Evolutionary conservation across 2,329 filamentous ascomycete species (phyloP).

Genomic region (Colletotrichum graminicola): DNA sequence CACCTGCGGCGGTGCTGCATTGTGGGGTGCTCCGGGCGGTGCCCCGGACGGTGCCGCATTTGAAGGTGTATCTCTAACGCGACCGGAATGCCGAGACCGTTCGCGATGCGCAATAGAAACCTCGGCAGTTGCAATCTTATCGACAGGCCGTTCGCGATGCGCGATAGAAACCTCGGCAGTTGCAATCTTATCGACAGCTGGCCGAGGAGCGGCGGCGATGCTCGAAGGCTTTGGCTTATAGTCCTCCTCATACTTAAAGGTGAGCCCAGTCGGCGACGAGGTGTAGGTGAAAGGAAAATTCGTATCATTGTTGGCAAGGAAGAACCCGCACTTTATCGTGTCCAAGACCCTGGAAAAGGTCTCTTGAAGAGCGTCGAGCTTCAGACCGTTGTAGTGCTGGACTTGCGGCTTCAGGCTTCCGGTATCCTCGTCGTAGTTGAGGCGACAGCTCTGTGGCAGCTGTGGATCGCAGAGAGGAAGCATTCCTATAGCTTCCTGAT

Average conservation of each 20-base stretch:
- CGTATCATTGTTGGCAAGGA: constrained; percentile 56
- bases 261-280: constrained; percentile 32
- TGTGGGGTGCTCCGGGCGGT: neutral
- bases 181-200: neutral
- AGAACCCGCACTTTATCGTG: constrained; percentile 62
- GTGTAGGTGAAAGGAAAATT: constrained; percentile 35
- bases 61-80: neutral
- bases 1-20: constrained; percentile 5
- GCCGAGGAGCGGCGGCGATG: neutral
- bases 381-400: constrained; percentile 48
- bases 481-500: constrained; percentile 60
- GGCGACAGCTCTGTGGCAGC: constrained; percentile 56
- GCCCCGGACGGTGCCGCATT: neutral
- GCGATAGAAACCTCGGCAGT: neutral
- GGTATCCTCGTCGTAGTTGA: constrained; percentile 52
- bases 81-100: neutral
- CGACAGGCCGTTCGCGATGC: no score
- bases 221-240: constrained; percentile 19
- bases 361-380: constrained; percentile 21
- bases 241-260: constrained; percentile 32
- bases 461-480: constrained; percentile 55
- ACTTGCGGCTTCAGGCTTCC: constrained; percentile 55
- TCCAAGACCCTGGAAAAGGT: constrained; percentile 61
- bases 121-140: neutral
- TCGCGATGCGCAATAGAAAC: neutral